Evolutionary conservation across 352 stramenopile genomes (phyloP).

Genomic region (Phytophthora sojae): DNA sequence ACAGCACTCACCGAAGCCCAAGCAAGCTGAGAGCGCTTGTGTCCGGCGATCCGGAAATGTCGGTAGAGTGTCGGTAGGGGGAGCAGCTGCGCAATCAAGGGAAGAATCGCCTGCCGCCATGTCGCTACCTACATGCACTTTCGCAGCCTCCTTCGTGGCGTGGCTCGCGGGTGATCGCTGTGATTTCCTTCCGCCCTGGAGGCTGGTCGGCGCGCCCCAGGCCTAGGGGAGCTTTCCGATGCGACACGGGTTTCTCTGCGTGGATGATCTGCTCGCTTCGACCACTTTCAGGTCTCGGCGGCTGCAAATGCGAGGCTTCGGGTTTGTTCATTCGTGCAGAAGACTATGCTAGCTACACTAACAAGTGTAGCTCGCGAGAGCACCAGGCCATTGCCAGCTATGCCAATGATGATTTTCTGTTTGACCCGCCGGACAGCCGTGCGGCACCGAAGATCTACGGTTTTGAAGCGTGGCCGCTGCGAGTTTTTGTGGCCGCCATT

Average conservation of each 20-base stretch:
- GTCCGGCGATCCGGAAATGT: slow-evolving; percentile 21
- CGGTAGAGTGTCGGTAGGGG: slow-evolving; percentile 24
- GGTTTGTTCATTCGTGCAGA: background rate
- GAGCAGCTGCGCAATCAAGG: slow-evolving; percentile 20
- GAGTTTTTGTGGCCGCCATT: slow-evolving; percentile 11
- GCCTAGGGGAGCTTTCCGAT: slow-evolving; percentile 9
- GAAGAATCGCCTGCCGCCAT: slow-evolving; percentile 23
- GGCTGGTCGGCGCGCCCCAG: background rate
- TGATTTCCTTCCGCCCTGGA: background rate
- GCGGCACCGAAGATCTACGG: background rate
- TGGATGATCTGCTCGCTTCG: slow-evolving; percentile 6
- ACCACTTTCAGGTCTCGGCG: background rate
- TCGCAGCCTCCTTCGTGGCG: background rate
- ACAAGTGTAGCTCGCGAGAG: background rate
- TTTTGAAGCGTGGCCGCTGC: slow-evolving; percentile 2
- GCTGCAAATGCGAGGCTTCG: background rate
- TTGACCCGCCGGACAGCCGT: background rate
- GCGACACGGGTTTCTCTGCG: slow-evolving; percentile 6
- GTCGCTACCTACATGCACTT: slow-evolving; percentile 23
- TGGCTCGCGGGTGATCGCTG: background rate
- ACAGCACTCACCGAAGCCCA: no score
- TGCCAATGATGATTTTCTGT: background rate
- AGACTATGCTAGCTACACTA: no score
- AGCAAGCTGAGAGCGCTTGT: no score
- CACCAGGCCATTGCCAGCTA: background rate